phyloP scores from a whole-genome alignment of 1,139 yeast genomes.

The Wickerhamiella infanticola region DNA sequence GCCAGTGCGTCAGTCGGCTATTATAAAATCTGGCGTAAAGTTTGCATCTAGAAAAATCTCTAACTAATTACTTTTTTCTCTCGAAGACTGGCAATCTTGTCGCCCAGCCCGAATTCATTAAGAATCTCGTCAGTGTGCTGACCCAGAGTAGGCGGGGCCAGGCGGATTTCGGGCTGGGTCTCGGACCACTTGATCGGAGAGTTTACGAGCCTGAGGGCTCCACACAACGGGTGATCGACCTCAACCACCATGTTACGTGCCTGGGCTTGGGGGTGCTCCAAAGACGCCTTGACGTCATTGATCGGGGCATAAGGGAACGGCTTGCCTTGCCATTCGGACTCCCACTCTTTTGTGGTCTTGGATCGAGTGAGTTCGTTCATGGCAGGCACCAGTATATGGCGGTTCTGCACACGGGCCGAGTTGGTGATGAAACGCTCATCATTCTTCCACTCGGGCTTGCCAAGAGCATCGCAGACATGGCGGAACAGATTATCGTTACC shows the following conservation, averaged over 20 bases:
- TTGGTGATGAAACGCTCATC: constrained; percentile 25
- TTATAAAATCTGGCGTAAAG: constrained; percentile 16
- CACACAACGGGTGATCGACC: constrained; percentile 25
- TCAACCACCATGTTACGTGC: constrained; percentile 27
- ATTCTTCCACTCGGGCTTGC: constrained; percentile 25
- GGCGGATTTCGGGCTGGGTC: constrained; percentile 26
- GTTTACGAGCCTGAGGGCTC: constrained; percentile 25
- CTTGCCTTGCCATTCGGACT: constrained; percentile 20
- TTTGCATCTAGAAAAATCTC: background rate
- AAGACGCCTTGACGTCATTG: constrained; percentile 26
- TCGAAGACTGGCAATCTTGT: constrained; percentile 12
- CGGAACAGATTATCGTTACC: constrained; percentile 28
- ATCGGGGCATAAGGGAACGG: constrained; percentile 30
- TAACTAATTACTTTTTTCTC: constrained; percentile 19
- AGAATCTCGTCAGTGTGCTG: constrained; percentile 23
- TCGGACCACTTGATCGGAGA: constrained; percentile 27
- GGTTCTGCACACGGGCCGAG: constrained; percentile 25
- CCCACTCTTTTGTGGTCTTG: constrained; percentile 26
- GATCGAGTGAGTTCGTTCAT: constrained; percentile 20
- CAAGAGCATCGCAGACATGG: constrained; percentile 23
- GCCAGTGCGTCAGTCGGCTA: constrained; percentile 18
- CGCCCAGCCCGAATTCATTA: constrained; percentile 16
- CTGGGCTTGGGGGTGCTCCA: constrained; percentile 25
- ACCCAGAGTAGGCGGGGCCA: constrained; percentile 29
- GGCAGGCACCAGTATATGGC: constrained; percentile 23